Conservation (phyloP, 495 filamentous ascomycete species). For the Neohortaea acidophila region DNA sequence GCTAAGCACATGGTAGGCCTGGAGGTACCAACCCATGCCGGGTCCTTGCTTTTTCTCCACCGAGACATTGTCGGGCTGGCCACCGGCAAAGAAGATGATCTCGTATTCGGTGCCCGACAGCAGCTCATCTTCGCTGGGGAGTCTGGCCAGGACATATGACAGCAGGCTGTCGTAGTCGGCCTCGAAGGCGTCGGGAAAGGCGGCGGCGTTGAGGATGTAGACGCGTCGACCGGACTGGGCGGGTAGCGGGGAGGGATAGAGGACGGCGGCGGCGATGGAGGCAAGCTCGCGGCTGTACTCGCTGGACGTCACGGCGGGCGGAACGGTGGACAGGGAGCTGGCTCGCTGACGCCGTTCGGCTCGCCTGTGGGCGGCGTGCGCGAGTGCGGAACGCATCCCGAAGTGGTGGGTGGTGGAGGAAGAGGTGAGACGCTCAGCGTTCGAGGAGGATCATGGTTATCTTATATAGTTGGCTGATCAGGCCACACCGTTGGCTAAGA, state of each 20-base stretch:
- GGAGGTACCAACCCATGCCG: slow-evolving; percentile 43
- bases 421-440: too few relatives aligned
- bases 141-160: slow-evolving; percentile 40
- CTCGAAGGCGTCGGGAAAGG: slow-evolving; percentile 36
- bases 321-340: slow-evolving; percentile 17
- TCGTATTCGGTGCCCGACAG: slow-evolving; percentile 37
- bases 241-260: slow-evolving; percentile 37
- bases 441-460: too few relatives aligned
- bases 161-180: slow-evolving; percentile 39
- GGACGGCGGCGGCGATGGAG: slow-evolving; percentile 23
- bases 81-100: slow-evolving; percentile 41
- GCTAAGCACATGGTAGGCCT: slow-evolving; percentile 40
- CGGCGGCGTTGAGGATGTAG: slow-evolving; percentile 40
- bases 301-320: slow-evolving; percentile 11
- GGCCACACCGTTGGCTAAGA: too few relatives aligned
- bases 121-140: slow-evolving; percentile 40
- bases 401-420: too few relatives aligned
- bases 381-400: slow-evolving; percentile 19
- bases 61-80: slow-evolving; percentile 27
- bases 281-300: slow-evolving; percentile 18
- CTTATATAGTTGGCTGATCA: too few relatives aligned
- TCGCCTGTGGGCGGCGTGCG: slow-evolving; percentile 10
- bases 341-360: slow-evolving; percentile 7
- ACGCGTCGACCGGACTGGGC: slow-evolving; percentile 32
- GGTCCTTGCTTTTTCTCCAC: slow-evolving; percentile 31